Conservation (phyloP, 495 filamentous ascomycete species). For the Penicilliopsis zonata region DNA sequence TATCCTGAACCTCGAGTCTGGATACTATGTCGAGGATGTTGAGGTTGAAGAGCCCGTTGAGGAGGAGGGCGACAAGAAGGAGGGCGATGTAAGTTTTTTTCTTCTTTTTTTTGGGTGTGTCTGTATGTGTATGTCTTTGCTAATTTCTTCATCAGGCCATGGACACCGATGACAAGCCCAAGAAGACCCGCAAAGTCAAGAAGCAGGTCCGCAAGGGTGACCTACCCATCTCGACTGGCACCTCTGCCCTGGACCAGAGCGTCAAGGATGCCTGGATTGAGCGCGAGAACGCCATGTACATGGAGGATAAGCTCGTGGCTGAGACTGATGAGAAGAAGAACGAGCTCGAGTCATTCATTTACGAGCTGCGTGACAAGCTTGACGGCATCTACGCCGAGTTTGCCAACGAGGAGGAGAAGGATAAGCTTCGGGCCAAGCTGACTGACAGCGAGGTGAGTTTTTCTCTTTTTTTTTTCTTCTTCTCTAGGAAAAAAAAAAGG, state of each 20-base stretch:
- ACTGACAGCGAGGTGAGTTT: conserved; percentile 67
- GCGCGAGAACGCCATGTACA: conserved; percentile 81
- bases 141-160: conserved; percentile 51
- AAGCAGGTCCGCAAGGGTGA: conserved; percentile 99
- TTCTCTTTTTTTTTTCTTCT: too few relatives aligned
- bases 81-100: conserved; percentile 54
- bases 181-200: conserved; percentile 96
- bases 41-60: conserved; percentile 89
- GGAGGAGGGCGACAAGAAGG: conserved; percentile 54
- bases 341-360: conserved; percentile 94
- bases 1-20: conserved; percentile 90
- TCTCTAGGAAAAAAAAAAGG: too few relatives aligned
- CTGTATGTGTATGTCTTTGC: conserved; percentile 7
- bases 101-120: neutral
- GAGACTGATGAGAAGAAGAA: conserved; percentile 99
- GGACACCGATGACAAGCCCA: conserved; percentile 81
- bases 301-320: conserved; percentile 96
- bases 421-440: conserved; percentile 68
- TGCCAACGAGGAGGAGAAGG: conserved; percentile 85
- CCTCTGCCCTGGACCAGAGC: conserved; percentile 59
- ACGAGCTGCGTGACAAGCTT: conserved; percentile 88
- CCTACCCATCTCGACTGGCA: conserved; percentile 74
- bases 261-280: conserved; percentile 57
- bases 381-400: conserved; percentile 83
- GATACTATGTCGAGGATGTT: conserved; percentile 96